phyloP scores from a whole-genome alignment of 2,329 filamentous ascomycete species.

The Pleoardoris graminearum region DNA sequence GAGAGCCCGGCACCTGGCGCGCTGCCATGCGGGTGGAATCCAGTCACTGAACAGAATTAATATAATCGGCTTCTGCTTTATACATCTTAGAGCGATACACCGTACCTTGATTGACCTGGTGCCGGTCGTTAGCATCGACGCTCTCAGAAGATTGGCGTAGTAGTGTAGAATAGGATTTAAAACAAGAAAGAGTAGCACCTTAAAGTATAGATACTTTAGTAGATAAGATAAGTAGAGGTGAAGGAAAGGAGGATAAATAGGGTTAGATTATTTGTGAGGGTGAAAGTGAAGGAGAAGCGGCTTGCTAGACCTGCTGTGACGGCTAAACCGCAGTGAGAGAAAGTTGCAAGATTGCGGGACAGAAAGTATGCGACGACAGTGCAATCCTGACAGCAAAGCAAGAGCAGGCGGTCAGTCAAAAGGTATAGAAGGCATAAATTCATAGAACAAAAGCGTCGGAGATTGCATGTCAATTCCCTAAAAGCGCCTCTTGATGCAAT shows the following conservation, averaged over 20 bases:
- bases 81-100: no score
- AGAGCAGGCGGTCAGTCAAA: not conserved
- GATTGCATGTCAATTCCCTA: not conserved
- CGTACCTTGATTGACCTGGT: no score
- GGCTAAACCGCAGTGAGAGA: constrained; percentile 1
- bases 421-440: no score
- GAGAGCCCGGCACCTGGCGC: not conserved
- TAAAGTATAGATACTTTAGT: not conserved
- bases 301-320: not conserved
- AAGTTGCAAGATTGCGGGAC: not conserved
- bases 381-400: not conserved
- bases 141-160: no score
- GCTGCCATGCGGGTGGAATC: not conserved
- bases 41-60: not conserved
- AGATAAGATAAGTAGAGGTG: not conserved
- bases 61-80: no score
- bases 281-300: no score
- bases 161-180: not conserved
- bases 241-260: not conserved
- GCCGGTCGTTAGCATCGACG: no score
- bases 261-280: no score
- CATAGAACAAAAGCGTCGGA: not conserved
- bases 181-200: not conserved
- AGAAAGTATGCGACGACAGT: not conserved
- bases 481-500: constrained; percentile 18